Base-by-base conservation (phyloP, 2,329 filamentous ascomycete genomes). In the Talaromyces sp. region DNA sequence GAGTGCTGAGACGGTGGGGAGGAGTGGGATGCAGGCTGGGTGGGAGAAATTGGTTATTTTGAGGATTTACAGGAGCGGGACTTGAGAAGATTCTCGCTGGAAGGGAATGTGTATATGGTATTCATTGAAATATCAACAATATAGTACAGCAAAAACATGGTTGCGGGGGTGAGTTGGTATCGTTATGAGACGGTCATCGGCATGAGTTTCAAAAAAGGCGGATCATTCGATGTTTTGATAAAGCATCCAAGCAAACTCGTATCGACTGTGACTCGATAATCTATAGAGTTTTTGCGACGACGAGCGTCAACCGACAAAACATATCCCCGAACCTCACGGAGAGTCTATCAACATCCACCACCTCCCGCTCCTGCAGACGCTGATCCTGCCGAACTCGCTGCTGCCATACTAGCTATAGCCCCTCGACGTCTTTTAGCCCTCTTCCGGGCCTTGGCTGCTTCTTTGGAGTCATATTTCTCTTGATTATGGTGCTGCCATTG, bases 41-140 rank as follows among this genome's bases (percentile, higher is more conserved):
- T 97, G 94, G 93, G 95, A 99, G 81, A 96, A 91, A 80, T 82
- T 99, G 77, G 89, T 93, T 74, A 90, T 99, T 72, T 82, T 98
- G 71, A 87, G 93, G 75, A 91, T 97, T 75, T 96, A 92, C 91
- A 86, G 87, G 72, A 70, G 71, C 54, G 51, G 31, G 29, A 27
- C 25, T 19, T 65, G 63, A 58, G 63, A 58, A n/a, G 3, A 40
- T 43, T 5, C n/a, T 29, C 7, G 45, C 2, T 38, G 13, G 8
- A 13, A 7, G 3, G 25, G 2, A 25, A 49, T 19, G 19, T n/a
- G 22, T 19, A 49, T 45, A 40, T 61, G 10, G 17, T 7, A 22
- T 56, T 56, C 29, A 5, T 56, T 56, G 29, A 36, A 31, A 22
- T 36, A 13, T 22, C 51, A 31, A n/a, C 10, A 22, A 34, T 56